Conservation (phyloP, 139 green algal species). For the Haematococcus lacustris region DNA sequence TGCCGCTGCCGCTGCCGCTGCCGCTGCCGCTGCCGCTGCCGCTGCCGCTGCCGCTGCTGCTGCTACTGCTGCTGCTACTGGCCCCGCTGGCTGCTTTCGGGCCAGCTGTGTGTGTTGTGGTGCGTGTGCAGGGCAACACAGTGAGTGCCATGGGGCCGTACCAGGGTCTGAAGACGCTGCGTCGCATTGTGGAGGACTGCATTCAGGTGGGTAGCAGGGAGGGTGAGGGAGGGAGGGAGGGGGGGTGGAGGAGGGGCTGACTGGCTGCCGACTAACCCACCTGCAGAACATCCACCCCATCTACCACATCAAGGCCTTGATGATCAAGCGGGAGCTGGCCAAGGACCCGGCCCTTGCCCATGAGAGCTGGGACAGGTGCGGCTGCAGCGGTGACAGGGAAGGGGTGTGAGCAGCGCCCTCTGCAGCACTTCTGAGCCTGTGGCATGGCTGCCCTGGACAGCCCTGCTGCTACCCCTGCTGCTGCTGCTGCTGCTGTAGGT, state of each 20-base stretch:
- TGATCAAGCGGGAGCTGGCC: slow-evolving; percentile 97
- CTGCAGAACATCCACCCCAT: slow-evolving; percentile 97
- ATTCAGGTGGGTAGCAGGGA: too few relatives aligned
- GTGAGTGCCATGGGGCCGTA: slow-evolving; percentile 91
- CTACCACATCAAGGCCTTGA: slow-evolving; percentile 97
- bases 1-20: too few relatives aligned
- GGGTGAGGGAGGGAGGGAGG: too few relatives aligned
- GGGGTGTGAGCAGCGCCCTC: too few relatives aligned
- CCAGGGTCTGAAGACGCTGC: slow-evolving; percentile 85
- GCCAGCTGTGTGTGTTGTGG: background rate
- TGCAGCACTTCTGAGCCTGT: too few relatives aligned
- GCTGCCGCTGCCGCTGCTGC: too few relatives aligned
- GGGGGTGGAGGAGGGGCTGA: too few relatives aligned
- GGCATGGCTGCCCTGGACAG: too few relatives aligned
- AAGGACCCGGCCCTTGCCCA: slow-evolving; percentile 80
- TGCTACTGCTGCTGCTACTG: background rate
- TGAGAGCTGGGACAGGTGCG: slow-evolving; percentile 87
- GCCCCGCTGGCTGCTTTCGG: background rate
- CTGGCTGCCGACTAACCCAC: too few relatives aligned
- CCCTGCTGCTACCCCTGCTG: background rate
- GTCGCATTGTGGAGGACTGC: slow-evolving; percentile 96
- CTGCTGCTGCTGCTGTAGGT: slow-evolving; percentile 41
- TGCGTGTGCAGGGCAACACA: slow-evolving; percentile 71
- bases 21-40: too few relatives aligned
- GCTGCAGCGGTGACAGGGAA: too few relatives aligned